Conservation (phyloP, 257 asterid genomes). For the Haberlea rhodopensis region DNA sequence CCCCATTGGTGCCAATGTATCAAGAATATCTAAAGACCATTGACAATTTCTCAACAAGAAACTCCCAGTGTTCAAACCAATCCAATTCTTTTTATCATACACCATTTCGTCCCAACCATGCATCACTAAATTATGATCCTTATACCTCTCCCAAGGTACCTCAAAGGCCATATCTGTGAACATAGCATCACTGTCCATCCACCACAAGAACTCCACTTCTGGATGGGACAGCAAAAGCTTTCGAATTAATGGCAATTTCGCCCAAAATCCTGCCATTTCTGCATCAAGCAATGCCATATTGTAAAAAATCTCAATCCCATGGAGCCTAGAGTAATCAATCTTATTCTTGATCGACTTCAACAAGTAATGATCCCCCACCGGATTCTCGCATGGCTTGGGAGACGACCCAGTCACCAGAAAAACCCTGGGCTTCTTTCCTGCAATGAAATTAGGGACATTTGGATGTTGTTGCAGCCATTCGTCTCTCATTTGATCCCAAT, state of each 20-base stretch:
- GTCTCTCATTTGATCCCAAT: constrained; percentile 77
- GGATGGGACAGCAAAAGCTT: too few relatives aligned
- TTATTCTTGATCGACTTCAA: constrained; percentile 78
- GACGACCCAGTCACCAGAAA: constrained; percentile 74
- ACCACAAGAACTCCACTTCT: too few relatives aligned
- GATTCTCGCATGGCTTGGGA: too few relatives aligned
- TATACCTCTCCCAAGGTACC: too few relatives aligned
- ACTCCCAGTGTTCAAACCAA: too few relatives aligned
- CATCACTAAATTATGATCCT: constrained; percentile 67
- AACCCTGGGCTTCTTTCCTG: constrained; percentile 65
- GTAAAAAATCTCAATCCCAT: constrained; percentile 68
- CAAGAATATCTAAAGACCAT: constrained; percentile 86
- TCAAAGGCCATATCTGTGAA: too few relatives aligned
- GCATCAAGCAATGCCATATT: constrained; percentile 88
- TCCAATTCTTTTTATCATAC: constrained; percentile 74
- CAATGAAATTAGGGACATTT: constrained; percentile 39
- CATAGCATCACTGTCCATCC: too few relatives aligned
- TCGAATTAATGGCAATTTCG: constrained; percentile 74
- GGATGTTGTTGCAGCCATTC: constrained; percentile 71
- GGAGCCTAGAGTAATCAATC: constrained; percentile 84
- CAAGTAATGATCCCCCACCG: constrained; percentile 90
- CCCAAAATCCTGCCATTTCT: constrained; percentile 95
- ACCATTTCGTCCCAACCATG: constrained; percentile 88
- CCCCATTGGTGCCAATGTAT: constrained; percentile 68
- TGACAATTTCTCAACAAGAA: constrained; percentile 79